Evolutionary conservation across 306 rosid genomes (phyloP).

Genomic region (Oxytropis ochrocephala): DNA sequence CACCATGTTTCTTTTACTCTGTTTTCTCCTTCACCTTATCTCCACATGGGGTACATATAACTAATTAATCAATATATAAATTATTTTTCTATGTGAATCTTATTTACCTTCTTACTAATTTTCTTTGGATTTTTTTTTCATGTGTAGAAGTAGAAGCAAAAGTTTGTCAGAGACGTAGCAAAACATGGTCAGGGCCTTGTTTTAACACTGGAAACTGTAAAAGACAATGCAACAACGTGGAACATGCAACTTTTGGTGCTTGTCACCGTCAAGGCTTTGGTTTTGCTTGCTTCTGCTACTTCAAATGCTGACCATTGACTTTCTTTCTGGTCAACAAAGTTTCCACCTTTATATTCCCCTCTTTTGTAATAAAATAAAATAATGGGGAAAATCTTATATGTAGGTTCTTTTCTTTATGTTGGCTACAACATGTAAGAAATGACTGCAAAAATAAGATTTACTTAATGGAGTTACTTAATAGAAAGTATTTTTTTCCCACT

Average conservation of each 20-base stretch:
- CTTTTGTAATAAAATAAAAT: too few relatives aligned
- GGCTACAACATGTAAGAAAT: too few relatives aligned
- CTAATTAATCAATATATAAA: too few relatives aligned
- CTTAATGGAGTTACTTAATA: too few relatives aligned
- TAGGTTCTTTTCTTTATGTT: too few relatives aligned
- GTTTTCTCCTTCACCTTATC: neutral
- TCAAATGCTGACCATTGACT: neutral
- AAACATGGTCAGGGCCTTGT: neutral
- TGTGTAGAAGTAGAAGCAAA: neutral
- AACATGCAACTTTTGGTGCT: neutral
- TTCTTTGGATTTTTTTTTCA: neutral
- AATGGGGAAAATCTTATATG: too few relatives aligned
- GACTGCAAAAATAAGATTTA: too few relatives aligned
- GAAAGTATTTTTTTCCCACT: too few relatives aligned
- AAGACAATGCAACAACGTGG: neutral
- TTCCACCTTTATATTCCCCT: too few relatives aligned
- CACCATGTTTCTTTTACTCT: neutral
- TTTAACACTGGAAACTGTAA: neutral
- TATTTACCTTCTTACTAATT: neutral
- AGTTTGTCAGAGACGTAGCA: neutral
- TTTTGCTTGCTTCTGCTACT: neutral
- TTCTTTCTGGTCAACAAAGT: too few relatives aligned
- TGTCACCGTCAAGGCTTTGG: neutral
- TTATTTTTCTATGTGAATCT: too few relatives aligned
- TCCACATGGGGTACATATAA: neutral